Percentiles rank a stretch among this genome's conserved stretches.
phyloP scores from a whole-genome alignment of 1,284 basidiomycete genomes.

The Leccinum subrobustum region DNA sequence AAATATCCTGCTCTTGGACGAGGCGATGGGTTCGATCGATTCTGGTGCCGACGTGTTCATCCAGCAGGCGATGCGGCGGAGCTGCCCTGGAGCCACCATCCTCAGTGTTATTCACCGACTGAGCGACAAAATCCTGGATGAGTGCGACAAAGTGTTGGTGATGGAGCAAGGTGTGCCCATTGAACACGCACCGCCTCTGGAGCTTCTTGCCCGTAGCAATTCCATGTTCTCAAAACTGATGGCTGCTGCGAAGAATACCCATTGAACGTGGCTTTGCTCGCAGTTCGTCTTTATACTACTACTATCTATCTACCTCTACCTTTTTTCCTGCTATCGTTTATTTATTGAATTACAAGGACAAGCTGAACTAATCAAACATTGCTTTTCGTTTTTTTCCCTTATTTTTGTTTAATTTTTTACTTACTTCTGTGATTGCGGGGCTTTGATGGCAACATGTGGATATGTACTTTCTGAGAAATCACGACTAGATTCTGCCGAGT shows the following conservation, averaged over 20 bases:
- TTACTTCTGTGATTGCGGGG: background rate
- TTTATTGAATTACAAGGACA: background rate
- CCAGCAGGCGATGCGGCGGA: constrained; percentile 32
- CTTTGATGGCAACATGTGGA: background rate
- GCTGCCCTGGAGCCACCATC: constrained; percentile 30
- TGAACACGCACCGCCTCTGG: constrained; percentile 27
- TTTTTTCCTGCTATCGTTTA: background rate
- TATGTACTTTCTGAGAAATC: background rate
- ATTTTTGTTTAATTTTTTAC: background rate
- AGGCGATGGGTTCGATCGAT: constrained; percentile 39
- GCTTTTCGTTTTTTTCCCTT: background rate
- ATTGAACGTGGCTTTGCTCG: constrained; percentile 1
- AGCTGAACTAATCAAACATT: background rate
- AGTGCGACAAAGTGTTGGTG: constrained; percentile 33
- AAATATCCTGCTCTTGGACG: constrained; percentile 52
- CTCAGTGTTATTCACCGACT: constrained; percentile 32
- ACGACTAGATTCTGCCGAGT: background rate
- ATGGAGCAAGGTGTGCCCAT: constrained; percentile 33
- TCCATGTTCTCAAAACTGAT: constrained; percentile 31
- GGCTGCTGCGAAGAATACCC: constrained; percentile 23
- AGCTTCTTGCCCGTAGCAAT: constrained; percentile 21
- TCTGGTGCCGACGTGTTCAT: constrained; percentile 33
- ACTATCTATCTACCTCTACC: background rate
- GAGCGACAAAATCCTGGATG: constrained; percentile 27
- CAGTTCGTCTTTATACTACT: background rate